These are phyloP conservation scores for Manihot esculenta DNA, from an alignment of 441 rosid species.

Conservation along the genomic window DNA sequence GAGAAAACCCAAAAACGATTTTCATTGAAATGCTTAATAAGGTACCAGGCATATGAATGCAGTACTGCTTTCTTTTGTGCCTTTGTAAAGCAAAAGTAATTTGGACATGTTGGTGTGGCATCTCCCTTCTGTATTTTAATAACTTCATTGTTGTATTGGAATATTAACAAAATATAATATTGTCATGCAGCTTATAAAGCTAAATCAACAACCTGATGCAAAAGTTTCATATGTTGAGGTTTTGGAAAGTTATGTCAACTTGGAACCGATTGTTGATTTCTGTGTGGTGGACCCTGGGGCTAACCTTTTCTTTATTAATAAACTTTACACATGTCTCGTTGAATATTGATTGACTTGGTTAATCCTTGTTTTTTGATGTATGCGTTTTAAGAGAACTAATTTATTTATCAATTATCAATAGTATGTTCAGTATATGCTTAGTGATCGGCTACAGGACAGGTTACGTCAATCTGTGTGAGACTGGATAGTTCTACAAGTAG, in stretches of 20 bases:
- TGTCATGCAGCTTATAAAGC: conserved; percentile 71
- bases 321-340: neutral
- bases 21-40: neutral
- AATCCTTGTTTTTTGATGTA: neutral
- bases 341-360: neutral
- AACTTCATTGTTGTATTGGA: conserved; percentile 5
- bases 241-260: conserved; percentile 82
- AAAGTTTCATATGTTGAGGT: conserved; percentile 94
- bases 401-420: conserved; percentile 1
- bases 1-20: neutral
- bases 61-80: neutral
- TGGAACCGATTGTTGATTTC: conserved; percentile 97
- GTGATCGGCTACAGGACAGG: conserved; percentile 46
- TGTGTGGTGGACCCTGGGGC: conserved; percentile 95
- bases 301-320: conserved; percentile 12
- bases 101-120: neutral
- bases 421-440: conserved; percentile 13
- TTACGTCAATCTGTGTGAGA: conserved; percentile 86
- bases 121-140: neutral
- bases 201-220: conserved; percentile 80
- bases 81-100: neutral
- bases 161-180: conserved; percentile 17
- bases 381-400: neutral
- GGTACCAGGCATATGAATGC: neutral
- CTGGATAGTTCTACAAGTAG: conserved; percentile 79